Conservation (phyloP, 2,329 filamentous ascomycete species). For the Stachybotrys echinatus region DNA sequence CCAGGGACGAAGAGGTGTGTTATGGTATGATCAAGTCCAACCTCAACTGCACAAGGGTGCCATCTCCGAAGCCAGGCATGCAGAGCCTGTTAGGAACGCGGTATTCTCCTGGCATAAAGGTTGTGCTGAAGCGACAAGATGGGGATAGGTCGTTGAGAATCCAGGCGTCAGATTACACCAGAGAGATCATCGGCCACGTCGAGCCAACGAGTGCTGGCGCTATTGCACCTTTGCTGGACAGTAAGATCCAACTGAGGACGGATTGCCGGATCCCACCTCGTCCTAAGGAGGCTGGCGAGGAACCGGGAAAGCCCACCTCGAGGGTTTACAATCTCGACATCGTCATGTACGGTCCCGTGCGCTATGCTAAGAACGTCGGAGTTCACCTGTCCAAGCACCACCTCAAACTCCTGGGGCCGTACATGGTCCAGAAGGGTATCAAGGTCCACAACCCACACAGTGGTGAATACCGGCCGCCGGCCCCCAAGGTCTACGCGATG, state of each 20-base stretch:
- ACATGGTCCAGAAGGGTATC: slow-evolving; percentile 61
- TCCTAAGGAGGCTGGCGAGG: slow-evolving; percentile 57
- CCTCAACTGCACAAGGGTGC: slow-evolving; percentile 63
- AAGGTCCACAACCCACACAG: slow-evolving; percentile 74
- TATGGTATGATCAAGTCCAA: slow-evolving; percentile 70
- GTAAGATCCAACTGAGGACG: slow-evolving; percentile 59
- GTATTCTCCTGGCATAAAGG: slow-evolving; percentile 70
- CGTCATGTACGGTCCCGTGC: slow-evolving; percentile 73
- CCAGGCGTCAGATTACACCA: slow-evolving; percentile 66
- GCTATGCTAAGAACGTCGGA: slow-evolving; percentile 60
- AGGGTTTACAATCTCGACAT: slow-evolving; percentile 60
- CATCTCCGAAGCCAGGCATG: slow-evolving; percentile 60
- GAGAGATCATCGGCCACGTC: slow-evolving; percentile 69
- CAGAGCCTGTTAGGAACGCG: slow-evolving; percentile 51
- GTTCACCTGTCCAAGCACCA: slow-evolving; percentile 57
- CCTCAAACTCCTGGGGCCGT: slow-evolving; percentile 62
- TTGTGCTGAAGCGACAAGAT: slow-evolving; percentile 57
- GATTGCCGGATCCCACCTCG: slow-evolving; percentile 67
- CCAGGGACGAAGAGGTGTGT: slow-evolving; percentile 68
- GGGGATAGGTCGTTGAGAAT: slow-evolving; percentile 57
- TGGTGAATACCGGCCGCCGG: slow-evolving; percentile 39
- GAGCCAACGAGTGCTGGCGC: slow-evolving; percentile 62
- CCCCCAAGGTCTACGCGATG: slow-evolving; percentile 25
- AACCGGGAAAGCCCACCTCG: slow-evolving; percentile 57
- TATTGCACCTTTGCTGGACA: slow-evolving; percentile 70